phyloP scores from a whole-genome alignment of 345 rosid genomes.

The Atalantia buxifolia region DNA sequence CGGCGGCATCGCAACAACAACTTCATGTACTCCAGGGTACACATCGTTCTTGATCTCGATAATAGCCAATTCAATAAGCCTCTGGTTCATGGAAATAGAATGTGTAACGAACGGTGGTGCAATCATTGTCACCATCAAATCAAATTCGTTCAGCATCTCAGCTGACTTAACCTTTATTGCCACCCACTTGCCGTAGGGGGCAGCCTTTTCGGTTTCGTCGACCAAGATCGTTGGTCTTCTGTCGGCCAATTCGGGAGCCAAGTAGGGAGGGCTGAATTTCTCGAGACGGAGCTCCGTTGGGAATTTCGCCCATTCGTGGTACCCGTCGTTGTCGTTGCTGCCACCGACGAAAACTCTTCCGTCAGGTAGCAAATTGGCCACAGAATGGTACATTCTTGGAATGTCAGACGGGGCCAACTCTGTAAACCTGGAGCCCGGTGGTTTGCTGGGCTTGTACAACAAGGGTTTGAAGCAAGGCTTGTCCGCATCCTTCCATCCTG shows the following conservation, averaged over 20 bases:
- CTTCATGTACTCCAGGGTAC: background rate
- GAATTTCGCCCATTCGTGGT: constrained; percentile 44
- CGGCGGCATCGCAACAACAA: constrained; percentile 38
- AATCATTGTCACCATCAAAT: constrained; percentile 40
- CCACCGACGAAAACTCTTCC: constrained; percentile 59
- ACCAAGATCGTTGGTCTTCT: constrained; percentile 30
- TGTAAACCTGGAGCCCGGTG: constrained; percentile 24
- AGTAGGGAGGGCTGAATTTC: constrained; percentile 76
- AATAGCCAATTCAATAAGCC: constrained; percentile 38
- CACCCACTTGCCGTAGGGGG: constrained; percentile 29
- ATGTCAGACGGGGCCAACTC: constrained; percentile 39
- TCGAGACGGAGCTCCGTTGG: constrained; percentile 73
- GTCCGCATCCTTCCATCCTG: constrained; percentile 67
- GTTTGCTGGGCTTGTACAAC: constrained; percentile 37
- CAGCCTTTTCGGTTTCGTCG: background rate
- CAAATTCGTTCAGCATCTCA: background rate
- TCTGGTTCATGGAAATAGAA: constrained; percentile 70
- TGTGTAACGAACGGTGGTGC: constrained; percentile 75
- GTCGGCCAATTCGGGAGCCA: constrained; percentile 32
- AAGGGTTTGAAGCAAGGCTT: constrained; percentile 62
- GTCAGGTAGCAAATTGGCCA: constrained; percentile 29
- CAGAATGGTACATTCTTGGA: constrained; percentile 70
- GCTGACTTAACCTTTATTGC: constrained; percentile 14
- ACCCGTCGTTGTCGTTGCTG: constrained; percentile 75
- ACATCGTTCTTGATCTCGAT: constrained; percentile 8